Conservation (phyloP, 2,329 filamentous ascomycete species). For the Fusarium torulosum region DNA sequence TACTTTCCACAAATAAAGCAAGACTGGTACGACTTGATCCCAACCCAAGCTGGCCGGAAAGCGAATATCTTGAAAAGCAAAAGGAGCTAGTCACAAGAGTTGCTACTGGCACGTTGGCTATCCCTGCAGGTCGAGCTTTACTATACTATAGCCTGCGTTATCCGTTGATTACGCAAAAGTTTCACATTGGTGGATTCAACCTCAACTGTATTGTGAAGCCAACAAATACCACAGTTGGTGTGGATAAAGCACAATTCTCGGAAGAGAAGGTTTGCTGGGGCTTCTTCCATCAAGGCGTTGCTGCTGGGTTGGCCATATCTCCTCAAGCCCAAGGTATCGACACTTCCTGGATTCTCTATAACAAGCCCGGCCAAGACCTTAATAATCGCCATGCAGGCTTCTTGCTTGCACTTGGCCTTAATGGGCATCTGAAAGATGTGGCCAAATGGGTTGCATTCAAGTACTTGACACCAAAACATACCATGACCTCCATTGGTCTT, state of each 20-base stretch:
- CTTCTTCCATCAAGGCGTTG: constrained; percentile 96
- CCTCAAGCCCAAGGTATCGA: constrained; percentile 92
- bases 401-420: constrained; percentile 88
- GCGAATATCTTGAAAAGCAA: constrained; percentile 89
- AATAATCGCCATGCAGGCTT: constrained; percentile 98
- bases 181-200: constrained; percentile 90
- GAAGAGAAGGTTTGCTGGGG: constrained; percentile 99
- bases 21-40: constrained; percentile 82
- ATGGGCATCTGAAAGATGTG: constrained; percentile 92
- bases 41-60: constrained; percentile 83
- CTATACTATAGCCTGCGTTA: constrained; percentile 89
- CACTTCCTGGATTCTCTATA: constrained; percentile 98
- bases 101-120: constrained; percentile 87
- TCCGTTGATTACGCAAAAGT: constrained; percentile 92
- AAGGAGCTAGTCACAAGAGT: constrained; percentile 90
- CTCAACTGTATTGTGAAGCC: constrained; percentile 93
- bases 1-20: constrained; percentile 87
- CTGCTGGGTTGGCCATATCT: constrained; percentile 92
- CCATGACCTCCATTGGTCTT: constrained; percentile 98
- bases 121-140: constrained; percentile 88
- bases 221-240: constrained; percentile 90
- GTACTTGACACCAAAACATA: constrained; percentile 98
- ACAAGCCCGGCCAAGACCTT: constrained; percentile 87
- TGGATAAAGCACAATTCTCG: constrained; percentile 86
- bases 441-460: constrained; percentile 99